Base-by-base conservation (phyloP, 2,329 filamentous ascomycete species). In the Colletotrichum melonis region DNA sequence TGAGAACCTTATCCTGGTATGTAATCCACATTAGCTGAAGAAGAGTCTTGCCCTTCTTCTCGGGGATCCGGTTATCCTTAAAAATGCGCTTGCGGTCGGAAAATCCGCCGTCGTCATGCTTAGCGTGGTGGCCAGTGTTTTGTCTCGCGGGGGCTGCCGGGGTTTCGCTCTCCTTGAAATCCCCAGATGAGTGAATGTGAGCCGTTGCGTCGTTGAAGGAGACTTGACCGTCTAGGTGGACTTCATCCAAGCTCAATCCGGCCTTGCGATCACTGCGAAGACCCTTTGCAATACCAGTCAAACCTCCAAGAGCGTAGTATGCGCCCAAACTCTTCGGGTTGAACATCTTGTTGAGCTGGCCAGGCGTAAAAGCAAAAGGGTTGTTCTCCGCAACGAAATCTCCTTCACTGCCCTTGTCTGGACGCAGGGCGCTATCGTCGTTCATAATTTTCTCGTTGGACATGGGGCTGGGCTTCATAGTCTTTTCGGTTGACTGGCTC, bases 321-420 rank as follows among this genome's bases (percentile, higher is more conserved):
- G 95, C 95, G 14, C 92, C 87, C 71, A 97, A 84, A 74, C 91
- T 97, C 85, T 98, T 98, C 4, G 95, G 95, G 80, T 97, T 97
- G 74, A 96, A 91, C 84, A 98, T 89, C 82, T 97, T 98, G 78
- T 92, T 92, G 75, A 98, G 87, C 79, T 97, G 92, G 16, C 95
- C 95, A 3, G 93, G 93, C 2, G 92, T 91, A 80, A 95, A 98
- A 19, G 94, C 95, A 79, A 98, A 98, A 0, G 93, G 92, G 80
- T 97, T 97, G 80, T 95, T 87, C 6, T 92, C 88, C 12, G 96
- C 91, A 16, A 90, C 78, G 77, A 97, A 98, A 75, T 96, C 94
- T 22, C 84, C 87, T 80, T 95, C 93, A 65, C 92, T 93, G 7
- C 94, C 93, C 49, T 90, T 88, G 79, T 97, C 94, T 0, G 95